A percentile compares a stretch with the other conserved stretches of the same genome.
These are phyloP conservation scores for Pestalotiopsis sp. DNA, from an alignment of 2,329 filamentous ascomycete species.

Conservation along the genomic window DNA sequence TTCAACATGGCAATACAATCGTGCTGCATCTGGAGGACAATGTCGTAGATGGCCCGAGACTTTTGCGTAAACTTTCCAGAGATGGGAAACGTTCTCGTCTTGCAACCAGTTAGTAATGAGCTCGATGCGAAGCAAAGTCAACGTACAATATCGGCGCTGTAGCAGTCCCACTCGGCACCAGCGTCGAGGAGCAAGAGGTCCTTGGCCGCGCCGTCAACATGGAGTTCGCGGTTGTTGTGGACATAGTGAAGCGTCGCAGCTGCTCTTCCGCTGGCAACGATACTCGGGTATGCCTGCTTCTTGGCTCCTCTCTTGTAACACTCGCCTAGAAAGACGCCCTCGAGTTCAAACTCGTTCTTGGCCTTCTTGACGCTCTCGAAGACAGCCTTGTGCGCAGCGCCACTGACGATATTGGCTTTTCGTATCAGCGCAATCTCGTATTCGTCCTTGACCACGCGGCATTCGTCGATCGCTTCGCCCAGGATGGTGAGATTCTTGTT, in stretches of 20 bases:
- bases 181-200: slow-evolving; percentile 84
- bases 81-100: slow-evolving; percentile 88
- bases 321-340: slow-evolving; percentile 76
- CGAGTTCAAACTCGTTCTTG: slow-evolving; percentile 79
- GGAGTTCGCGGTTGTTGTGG: slow-evolving; percentile 71
- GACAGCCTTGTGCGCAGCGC: slow-evolving; percentile 66
- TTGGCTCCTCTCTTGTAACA: slow-evolving; percentile 76
- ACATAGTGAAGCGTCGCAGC: slow-evolving; percentile 89
- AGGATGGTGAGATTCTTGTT: slow-evolving; percentile 60
- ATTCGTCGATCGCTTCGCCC: slow-evolving; percentile 68
- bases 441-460: slow-evolving; percentile 72
- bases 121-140: not conserved
- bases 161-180: slow-evolving; percentile 75
- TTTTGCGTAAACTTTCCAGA: slow-evolving; percentile 70
- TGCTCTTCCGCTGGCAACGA: slow-evolving; percentile 78
- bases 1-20: slow-evolving; percentile 74
- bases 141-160: slow-evolving; percentile 68
- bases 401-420: slow-evolving; percentile 72
- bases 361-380: slow-evolving; percentile 64
- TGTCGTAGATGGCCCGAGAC: slow-evolving; percentile 74
- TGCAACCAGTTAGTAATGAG: not conserved
- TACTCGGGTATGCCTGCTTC: slow-evolving; percentile 86
- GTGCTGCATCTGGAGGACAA: slow-evolving; percentile 86
- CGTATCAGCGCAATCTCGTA: slow-evolving; percentile 75
- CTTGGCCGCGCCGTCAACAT: slow-evolving; percentile 53